Percentiles rank a stretch among this genome's conserved stretches.
Conservation (phyloP, 1,284 basidiomycete species). For the Cronartium ribicola region DNA sequence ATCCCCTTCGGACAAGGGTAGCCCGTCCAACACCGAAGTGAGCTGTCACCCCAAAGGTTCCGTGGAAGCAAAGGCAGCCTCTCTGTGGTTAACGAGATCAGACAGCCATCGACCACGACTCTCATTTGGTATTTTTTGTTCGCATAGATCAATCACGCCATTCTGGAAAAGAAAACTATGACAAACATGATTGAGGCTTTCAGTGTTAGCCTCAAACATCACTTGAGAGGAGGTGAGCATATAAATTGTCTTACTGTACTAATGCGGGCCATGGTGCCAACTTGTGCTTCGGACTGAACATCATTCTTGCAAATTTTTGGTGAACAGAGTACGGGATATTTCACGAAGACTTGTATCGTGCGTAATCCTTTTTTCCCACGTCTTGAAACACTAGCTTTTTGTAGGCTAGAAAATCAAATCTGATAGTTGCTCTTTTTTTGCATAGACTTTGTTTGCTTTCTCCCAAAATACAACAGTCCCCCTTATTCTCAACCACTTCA, state of each 20-base stretch:
- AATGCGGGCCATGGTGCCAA: background rate
- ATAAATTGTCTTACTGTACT: background rate
- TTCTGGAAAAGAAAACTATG: slow-evolving; percentile 33
- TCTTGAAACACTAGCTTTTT: background rate
- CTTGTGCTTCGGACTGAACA: background rate
- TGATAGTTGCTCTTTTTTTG: too few relatives aligned
- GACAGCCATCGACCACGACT: background rate
- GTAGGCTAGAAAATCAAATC: too few relatives aligned
- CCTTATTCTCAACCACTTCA: background rate
- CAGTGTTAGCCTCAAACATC: slow-evolving; percentile 30
- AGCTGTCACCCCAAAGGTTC: background rate
- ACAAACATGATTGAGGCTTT: slow-evolving; percentile 36
- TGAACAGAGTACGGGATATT: slow-evolving; percentile 24
- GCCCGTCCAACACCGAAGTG: slow-evolving; percentile 19
- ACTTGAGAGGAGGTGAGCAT: slow-evolving; percentile 33
- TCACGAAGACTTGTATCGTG: slow-evolving; percentile 36
- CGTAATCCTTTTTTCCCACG: background rate
- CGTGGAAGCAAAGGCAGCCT: background rate
- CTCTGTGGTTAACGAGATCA: background rate
- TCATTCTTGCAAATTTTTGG: background rate
- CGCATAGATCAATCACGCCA: slow-evolving; percentile 7
- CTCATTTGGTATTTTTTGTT: background rate
- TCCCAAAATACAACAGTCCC: slow-evolving; percentile 16
- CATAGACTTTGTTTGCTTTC: slow-evolving; percentile 28
- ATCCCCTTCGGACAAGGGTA: slow-evolving; percentile 9